These are phyloP conservation scores for Aschersonia sp. DNA, from an alignment of 2,329 filamentous ascomycete genomes.

Conservation along the genomic window DNA sequence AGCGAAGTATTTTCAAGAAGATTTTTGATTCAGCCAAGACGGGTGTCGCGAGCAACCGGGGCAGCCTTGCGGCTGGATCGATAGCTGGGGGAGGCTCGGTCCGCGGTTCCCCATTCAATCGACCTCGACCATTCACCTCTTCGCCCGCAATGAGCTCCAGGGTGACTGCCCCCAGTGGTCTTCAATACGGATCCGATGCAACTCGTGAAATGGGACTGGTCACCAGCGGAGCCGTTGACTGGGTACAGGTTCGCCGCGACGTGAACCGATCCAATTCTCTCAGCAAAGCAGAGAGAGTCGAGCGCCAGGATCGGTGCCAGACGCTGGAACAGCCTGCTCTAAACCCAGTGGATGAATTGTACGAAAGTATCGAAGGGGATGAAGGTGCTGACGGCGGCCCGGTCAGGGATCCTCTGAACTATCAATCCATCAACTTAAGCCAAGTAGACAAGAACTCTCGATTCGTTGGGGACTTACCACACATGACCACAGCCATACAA, in stretches of 20 bases:
- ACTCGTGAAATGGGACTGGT: slow-evolving; percentile 58
- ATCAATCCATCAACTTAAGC: slow-evolving; percentile 60
- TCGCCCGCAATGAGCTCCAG: slow-evolving; percentile 30
- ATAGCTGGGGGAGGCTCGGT: slow-evolving; percentile 26
- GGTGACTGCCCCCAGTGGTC: slow-evolving; percentile 18
- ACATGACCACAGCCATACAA: slow-evolving; percentile 65
- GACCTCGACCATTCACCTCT: slow-evolving; percentile 19
- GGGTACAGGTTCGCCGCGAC: slow-evolving; percentile 94
- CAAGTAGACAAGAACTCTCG: slow-evolving; percentile 93
- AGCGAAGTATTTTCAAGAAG: slow-evolving; percentile 87
- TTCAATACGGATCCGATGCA: slow-evolving; percentile 29
- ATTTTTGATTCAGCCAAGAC: slow-evolving; percentile 91
- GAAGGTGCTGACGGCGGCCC: slow-evolving; percentile 76
- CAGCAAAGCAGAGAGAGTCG: slow-evolving; percentile 72
- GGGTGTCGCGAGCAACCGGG: slow-evolving; percentile 76
- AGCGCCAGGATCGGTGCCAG: slow-evolving; percentile 77
- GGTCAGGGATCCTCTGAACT: slow-evolving; percentile 71
- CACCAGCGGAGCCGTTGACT: slow-evolving; percentile 51
- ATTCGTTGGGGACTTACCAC: slow-evolving; percentile 72
- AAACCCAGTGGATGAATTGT: slow-evolving; percentile 78
- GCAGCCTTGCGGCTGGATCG: slow-evolving; percentile 53
- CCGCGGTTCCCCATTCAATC: slow-evolving; percentile 27
- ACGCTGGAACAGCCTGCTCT: slow-evolving; percentile 88
- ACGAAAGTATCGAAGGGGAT: slow-evolving; percentile 74
- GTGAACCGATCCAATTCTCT: slow-evolving; percentile 91